A percentile compares a stretch with the other conserved stretches of the same genome.
phyloP scores from a whole-genome alignment of 2,329 filamentous ascomycete species.

The Onygena corvina region DNA sequence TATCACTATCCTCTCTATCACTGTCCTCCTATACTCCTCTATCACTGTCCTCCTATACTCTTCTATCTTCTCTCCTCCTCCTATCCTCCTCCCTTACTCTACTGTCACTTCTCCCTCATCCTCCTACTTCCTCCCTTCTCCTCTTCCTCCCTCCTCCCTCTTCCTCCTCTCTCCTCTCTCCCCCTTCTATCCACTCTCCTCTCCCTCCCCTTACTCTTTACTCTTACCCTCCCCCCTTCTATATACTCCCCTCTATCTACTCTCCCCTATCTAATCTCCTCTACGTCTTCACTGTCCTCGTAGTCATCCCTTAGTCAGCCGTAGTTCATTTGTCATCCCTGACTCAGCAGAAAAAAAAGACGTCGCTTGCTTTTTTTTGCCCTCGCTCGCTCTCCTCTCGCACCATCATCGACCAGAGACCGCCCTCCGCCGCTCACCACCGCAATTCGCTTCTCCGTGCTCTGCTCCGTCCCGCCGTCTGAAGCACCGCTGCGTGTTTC shows the following conservation, averaged over 20 bases:
- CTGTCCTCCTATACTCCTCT: no score
- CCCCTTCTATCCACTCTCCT: neutral
- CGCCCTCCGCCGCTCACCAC: neutral
- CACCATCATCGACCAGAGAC: neutral
- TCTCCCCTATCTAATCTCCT: neutral
- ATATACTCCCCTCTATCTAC: neutral
- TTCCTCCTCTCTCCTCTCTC: neutral
- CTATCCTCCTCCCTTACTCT: no score
- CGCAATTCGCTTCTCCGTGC: slow-evolving; percentile 1
- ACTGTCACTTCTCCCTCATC: no score
- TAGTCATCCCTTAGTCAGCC: neutral
- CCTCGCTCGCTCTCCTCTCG: slow-evolving; percentile 2
- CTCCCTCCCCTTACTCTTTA: neutral
- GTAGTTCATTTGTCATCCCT: slow-evolving; percentile 11
- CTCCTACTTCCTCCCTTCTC: neutral
- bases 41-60: no score
- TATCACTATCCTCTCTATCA: no score
- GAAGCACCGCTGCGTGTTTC: slow-evolving; percentile 8
- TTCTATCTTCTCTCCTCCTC: neutral
- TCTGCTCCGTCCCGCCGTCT: neutral
- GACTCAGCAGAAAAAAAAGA: slow-evolving; percentile 11
- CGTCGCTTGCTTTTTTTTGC: slow-evolving; percentile 1
- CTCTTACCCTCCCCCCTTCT: neutral
- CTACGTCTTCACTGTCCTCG: no score
- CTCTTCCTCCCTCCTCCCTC: neutral